phyloP scores from a whole-genome alignment of 176 grass and related monocot genomes.

The Poa pratensis region DNA sequence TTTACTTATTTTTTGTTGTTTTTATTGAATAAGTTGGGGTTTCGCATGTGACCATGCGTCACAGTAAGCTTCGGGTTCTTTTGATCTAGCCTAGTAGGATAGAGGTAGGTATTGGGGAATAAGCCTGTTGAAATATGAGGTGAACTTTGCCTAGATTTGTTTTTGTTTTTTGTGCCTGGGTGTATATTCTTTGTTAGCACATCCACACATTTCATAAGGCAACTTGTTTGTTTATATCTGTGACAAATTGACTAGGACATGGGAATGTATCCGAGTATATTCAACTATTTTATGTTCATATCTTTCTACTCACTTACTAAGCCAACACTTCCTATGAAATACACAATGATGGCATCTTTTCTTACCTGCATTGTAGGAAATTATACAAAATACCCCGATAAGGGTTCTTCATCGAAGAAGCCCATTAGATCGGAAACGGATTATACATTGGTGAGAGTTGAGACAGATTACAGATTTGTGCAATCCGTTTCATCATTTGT shows the following conservation, averaged over 20 bases:
- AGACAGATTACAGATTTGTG: conserved; percentile 33
- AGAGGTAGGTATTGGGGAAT: background rate
- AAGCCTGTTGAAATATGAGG: background rate
- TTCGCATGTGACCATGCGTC: background rate
- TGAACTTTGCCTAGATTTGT: background rate
- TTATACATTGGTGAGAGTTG: conserved; percentile 92
- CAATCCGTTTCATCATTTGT: background rate
- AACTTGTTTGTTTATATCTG: conserved; percentile 23
- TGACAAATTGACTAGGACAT: background rate
- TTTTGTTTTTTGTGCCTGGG: background rate
- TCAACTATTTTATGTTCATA: background rate
- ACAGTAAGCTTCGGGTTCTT: background rate
- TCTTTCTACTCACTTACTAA: background rate
- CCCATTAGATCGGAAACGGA: conserved; percentile 74
- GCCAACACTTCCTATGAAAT: background rate
- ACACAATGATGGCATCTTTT: conserved; percentile 12
- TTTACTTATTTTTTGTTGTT: conserved; percentile 18
- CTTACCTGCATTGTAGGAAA: conserved; percentile 59
- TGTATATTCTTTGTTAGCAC: background rate
- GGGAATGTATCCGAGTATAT: background rate
- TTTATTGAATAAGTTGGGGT: conserved; percentile 5
- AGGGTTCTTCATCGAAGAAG: conserved; percentile 94
- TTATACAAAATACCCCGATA: conserved; percentile 84
- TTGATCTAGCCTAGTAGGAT: background rate
- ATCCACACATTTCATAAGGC: background rate